Percentiles rank a stretch among this genome's conserved stretches.
These are phyloP conservation scores for Neocucurbitaria cava DNA, from an alignment of 2,329 filamentous ascomycete species.

Conservation along the genomic window DNA sequence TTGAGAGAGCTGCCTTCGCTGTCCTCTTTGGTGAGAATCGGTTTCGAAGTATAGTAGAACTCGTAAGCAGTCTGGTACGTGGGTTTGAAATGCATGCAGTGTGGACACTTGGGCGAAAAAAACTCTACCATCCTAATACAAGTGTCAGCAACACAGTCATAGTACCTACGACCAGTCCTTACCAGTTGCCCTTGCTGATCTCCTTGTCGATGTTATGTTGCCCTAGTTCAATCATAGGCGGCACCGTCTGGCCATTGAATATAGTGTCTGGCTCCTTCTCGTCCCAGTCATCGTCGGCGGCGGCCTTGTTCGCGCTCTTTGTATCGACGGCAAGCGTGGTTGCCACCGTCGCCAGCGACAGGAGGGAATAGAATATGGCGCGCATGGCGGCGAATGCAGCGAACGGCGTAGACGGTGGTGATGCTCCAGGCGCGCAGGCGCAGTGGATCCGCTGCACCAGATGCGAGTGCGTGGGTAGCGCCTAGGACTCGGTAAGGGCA, in stretches of 20 bases:
- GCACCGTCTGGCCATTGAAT: conserved; percentile 73
- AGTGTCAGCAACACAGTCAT: neutral
- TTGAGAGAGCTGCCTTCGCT: conserved; percentile 61
- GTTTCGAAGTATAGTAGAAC: conserved; percentile 89
- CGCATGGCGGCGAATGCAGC: conserved; percentile 38
- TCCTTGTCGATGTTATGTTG: conserved; percentile 65
- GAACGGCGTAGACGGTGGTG: conserved; percentile 14
- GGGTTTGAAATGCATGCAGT: conserved; percentile 82
- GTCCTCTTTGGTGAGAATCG: conserved; percentile 59
- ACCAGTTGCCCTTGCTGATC: conserved; percentile 73
- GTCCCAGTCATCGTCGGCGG: conserved; percentile 34
- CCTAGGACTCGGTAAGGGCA: neutral
- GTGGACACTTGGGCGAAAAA: conserved; percentile 63
- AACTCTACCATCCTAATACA: conserved; percentile 55
- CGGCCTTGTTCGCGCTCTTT: conserved; percentile 14
- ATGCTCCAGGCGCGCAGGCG: conserved; percentile 1
- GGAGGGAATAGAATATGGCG: conserved; percentile 43
- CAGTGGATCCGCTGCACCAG: neutral
- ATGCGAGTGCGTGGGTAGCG: neutral
- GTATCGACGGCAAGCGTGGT: conserved; percentile 33
- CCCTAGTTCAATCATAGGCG: conserved; percentile 68
- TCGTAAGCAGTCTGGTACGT: conserved; percentile 93
- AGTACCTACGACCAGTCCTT: conserved; percentile 15
- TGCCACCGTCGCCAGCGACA: conserved; percentile 48
- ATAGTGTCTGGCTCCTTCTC: conserved; percentile 55